phyloP scores from a whole-genome alignment of 768 basidiomycete species.

The Phylloporus arenicola region DNA sequence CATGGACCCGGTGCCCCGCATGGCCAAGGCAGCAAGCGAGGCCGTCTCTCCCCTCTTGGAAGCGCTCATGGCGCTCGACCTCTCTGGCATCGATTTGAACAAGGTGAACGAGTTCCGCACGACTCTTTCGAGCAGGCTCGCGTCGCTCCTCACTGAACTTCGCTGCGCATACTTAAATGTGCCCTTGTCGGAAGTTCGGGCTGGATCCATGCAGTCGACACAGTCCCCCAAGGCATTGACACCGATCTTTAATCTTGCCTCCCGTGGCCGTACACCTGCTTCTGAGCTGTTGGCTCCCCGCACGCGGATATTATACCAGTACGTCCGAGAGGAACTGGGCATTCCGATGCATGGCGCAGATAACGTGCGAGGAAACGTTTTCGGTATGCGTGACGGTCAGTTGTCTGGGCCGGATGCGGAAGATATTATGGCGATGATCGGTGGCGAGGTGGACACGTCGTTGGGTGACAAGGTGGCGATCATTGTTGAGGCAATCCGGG shows the following conservation, averaged over 20 bases:
- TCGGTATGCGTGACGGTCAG: slow-evolving; percentile 39
- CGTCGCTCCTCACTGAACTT: slow-evolving; percentile 22
- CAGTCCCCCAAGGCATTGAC: slow-evolving; percentile 19
- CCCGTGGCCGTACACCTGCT: slow-evolving; percentile 60
- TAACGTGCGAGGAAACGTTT: slow-evolving; percentile 56
- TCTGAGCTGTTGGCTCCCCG: slow-evolving; percentile 45
- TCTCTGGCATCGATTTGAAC: slow-evolving; percentile 14
- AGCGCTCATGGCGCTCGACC: slow-evolving; percentile 10
- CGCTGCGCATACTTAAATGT: slow-evolving; percentile 28
- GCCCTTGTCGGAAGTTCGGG: slow-evolving; percentile 17
- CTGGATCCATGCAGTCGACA: slow-evolving; percentile 1
- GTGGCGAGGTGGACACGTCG: slow-evolving; percentile 39
- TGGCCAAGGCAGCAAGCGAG: slow-evolving; percentile 65
- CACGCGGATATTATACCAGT: slow-evolving; percentile 72
- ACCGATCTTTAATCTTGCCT: slow-evolving; percentile 39
- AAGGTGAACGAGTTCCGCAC: slow-evolving; percentile 23
- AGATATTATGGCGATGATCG: slow-evolving; percentile 34
- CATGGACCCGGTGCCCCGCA: slow-evolving; percentile 66
- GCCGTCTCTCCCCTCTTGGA: slow-evolving; percentile 61
- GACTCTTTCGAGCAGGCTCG: slow-evolving; percentile 12
- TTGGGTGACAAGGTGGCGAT: slow-evolving; percentile 66
- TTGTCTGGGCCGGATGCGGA: slow-evolving; percentile 14
- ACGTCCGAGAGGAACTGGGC: slow-evolving; percentile 64
- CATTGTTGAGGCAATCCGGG: slow-evolving; percentile 76
- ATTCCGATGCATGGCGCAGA: slow-evolving; percentile 77